Evolutionary conservation across 2,329 filamentous ascomycete species (phyloP), one percentile per base, ranked within the genome.

Genomic region (Meredithiella fracta): DNA sequence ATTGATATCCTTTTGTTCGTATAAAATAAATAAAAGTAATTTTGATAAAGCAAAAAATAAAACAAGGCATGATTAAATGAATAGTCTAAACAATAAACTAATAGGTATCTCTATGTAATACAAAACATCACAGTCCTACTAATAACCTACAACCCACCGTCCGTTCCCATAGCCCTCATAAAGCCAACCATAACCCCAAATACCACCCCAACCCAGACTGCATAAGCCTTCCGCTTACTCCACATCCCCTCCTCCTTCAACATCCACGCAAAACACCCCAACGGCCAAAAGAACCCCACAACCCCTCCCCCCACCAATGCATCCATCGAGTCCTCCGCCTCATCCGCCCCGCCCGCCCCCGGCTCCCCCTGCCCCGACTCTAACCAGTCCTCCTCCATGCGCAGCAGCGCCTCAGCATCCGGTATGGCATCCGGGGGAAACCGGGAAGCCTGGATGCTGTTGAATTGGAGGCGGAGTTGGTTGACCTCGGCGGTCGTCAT

Each of bases 231-330:
- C 63, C 90, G 75, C 64, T 85, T 80, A 59, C 82, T 85, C 80
- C 89, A 94, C 59, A 97, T 82, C 0, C 86, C 89, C 58, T 92
- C 86, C 67, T 95, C 87, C 59, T 90, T 76, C 61, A 91, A 77
- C 52, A 94, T 72, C 88, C 90, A 96, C 54, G 84, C 81, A 57
- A 91, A 72, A 63, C 86, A 89, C 0, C 87, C 91, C 8, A 97
- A 68, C 3, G 92, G 92, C 80, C 91, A 97, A 67, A 98, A 85
- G 72, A 97, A 98, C 0, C 92, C 92, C 63, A 92, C 86, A 58
- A 94, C 72, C 67, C 92, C 87, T 3, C 90, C 92, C 69, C 83
- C 86, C 58, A 97, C 74, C 72, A 96, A 79, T 64, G 94, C 83
- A 64, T 97, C 91, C 47, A 95, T 71, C 9, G 85, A 76, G 0